These are phyloP conservation scores for Acer negundo DNA, from an alignment of 345 rosid species.

Conservation along the genomic window DNA sequence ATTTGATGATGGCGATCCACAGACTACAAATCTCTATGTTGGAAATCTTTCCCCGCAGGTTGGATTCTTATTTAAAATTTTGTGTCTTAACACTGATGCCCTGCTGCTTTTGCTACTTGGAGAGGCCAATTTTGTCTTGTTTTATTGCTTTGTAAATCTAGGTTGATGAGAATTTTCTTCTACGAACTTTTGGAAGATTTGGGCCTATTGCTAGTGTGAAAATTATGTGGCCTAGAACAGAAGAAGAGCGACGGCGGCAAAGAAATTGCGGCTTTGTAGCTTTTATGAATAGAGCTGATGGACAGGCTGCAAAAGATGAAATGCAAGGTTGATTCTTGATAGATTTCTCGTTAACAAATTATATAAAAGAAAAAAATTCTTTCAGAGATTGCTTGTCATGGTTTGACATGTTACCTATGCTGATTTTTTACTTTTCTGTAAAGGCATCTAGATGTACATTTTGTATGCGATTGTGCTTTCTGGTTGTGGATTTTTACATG, in stretches of 20 bases:
- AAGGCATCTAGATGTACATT: neutral
- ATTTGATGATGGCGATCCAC: conserved; percentile 99
- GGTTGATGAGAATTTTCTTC: conserved; percentile 99
- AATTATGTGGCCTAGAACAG: conserved; percentile 99
- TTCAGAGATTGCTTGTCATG: neutral
- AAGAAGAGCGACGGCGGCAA: conserved; percentile 90
- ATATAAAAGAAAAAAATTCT: neutral
- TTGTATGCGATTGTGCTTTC: neutral
- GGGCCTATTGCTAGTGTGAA: conserved; percentile 99
- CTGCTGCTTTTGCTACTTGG: conserved; percentile 2
- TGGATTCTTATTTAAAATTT: conserved; percentile 21
- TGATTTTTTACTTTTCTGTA: neutral
- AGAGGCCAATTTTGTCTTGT: conserved; percentile 9
- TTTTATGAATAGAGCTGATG: conserved; percentile 96
- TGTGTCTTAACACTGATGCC: neutral
- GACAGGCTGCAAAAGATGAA: conserved; percentile 99
- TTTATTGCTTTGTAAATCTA: conserved; percentile 31
- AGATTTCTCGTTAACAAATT: conserved; percentile 3
- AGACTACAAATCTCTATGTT: conserved; percentile 95
- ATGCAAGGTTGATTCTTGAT: conserved; percentile 77
- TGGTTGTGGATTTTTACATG: neutral
- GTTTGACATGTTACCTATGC: neutral
- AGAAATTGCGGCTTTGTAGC: conserved; percentile 98
- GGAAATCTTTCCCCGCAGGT: conserved; percentile 97
- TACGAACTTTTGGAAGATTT: conserved; percentile 98